Evolutionary conservation across 1,139 yeast species (phyloP), one percentile per base, ranked within the genome.

Genomic region (Candida tropicalis): DNA sequence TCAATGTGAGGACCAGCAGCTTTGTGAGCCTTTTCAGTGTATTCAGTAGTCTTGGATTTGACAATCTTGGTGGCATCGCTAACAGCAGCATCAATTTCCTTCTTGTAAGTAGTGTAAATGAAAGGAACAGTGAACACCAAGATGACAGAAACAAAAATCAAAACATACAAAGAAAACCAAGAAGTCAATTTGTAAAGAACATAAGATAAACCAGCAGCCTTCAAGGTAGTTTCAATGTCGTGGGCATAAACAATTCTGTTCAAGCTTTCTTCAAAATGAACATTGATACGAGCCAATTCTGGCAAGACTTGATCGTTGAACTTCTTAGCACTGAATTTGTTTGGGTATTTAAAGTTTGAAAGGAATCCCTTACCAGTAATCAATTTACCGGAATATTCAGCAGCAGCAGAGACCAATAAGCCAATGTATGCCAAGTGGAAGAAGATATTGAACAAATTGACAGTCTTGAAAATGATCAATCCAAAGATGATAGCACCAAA

Each of bases 11-110:
- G 78, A 51, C 68, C 67, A 48, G 81, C 79, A 65, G 82, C 80
- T 50, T 77, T 75, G 52, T 77, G 75, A 42, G 82, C 85, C 40
- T 70, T 40, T 48, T 73, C 65, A 48, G 76, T 63, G 55, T 63
- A 68, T 60, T 83, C 84, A 36, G 70, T 56, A 46, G 80, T 63
- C 68, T 85, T 83, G 40, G 70, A 75, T 61, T 77, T 79, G 45
- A 82, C 82, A 42, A 79, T 57, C 52, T 76, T 70, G 51, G 82
- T 68, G 62, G 73, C 77, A 53, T 81, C 74, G 48, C 77, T 78
- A 45, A 86, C 77, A 43, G 81, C 79, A 42, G 84, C 82, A 67
- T 91, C 96, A 63, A 93, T 86, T 70, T 87, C 86, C 58, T 75
- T 75, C 75, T 89, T 84, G 78, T 87, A 83, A 54, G 75, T 77